Evolutionary conservation across 345 rosid species (phyloP).

Genomic region (Rhizophora mangle): DNA sequence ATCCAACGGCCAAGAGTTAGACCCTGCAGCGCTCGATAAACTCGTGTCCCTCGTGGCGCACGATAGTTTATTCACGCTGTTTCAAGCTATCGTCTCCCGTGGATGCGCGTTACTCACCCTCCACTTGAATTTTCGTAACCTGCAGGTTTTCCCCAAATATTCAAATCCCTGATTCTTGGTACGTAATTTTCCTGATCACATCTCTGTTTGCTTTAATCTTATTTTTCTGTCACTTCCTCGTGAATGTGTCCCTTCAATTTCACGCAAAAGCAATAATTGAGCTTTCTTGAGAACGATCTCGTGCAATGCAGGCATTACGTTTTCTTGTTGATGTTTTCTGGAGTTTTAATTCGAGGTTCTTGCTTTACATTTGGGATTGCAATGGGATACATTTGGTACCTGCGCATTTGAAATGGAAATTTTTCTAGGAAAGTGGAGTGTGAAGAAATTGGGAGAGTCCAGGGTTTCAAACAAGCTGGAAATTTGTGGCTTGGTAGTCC

Average conservation of each 20-base stretch:
- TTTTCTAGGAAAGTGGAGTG: background rate
- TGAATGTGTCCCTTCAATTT: background rate
- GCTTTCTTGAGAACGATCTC: background rate
- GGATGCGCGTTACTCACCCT: slow-evolving; percentile 16
- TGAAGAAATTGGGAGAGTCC: background rate
- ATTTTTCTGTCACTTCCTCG: background rate
- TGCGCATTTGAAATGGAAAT: background rate
- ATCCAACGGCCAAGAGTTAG: slow-evolving; percentile 4
- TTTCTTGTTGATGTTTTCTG: background rate
- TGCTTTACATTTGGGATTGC: background rate
- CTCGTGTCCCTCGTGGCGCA: slow-evolving; percentile 12
- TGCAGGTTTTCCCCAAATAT: background rate
- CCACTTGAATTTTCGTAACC: background rate
- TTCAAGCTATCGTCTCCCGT: slow-evolving; percentile 20
- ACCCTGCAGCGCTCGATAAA: background rate
- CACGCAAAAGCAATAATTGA: background rate
- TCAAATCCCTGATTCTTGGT: background rate
- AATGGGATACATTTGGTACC: background rate
- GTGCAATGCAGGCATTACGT: background rate
- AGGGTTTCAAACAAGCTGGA: background rate
- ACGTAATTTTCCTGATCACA: background rate
- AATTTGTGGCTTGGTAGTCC: background rate
- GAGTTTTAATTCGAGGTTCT: background rate
- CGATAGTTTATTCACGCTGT: slow-evolving; percentile 2
- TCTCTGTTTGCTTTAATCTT: background rate